These are phyloP conservation scores for Aspergillus incahuasiensis DNA, from an alignment of 495 filamentous ascomycete genomes.

Conservation along the genomic window DNA sequence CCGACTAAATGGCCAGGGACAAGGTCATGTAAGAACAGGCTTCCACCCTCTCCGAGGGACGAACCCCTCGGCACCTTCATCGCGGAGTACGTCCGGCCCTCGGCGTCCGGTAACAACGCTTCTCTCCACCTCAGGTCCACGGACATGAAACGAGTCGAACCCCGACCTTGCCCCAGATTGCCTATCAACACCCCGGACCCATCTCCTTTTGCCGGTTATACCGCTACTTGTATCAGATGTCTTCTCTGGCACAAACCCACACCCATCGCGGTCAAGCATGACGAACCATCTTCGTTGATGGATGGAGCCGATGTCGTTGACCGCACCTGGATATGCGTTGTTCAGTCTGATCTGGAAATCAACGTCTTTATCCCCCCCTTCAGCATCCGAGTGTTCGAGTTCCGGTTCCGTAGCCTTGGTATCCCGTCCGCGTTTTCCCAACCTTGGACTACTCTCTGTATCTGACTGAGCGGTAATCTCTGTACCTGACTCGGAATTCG, in stretches of 20 bases:
- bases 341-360: constrained; percentile 46
- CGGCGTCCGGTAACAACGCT: constrained; percentile 60
- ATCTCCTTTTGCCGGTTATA: constrained; percentile 21
- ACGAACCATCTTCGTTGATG: constrained; percentile 63
- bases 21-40: constrained; percentile 30
- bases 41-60: constrained; percentile 54
- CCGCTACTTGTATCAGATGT: background rate
- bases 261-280: constrained; percentile 48
- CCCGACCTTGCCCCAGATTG: constrained; percentile 20
- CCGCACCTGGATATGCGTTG: constrained; percentile 62
- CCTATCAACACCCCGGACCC: constrained; percentile 17
- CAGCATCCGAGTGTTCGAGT: constrained; percentile 11
- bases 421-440: background rate
- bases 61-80: constrained; percentile 54
- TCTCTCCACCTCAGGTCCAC: constrained; percentile 51
- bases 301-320: constrained; percentile 57
- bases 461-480: background rate
- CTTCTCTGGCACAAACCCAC: constrained; percentile 45
- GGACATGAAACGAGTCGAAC: constrained; percentile 56
- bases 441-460: background rate
- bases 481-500: background rate
- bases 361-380: constrained; percentile 24
- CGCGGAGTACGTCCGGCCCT: constrained; percentile 50
- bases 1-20: too few relatives aligned
- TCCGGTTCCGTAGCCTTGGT: background rate